phyloP scores from a whole-genome alignment of 306 rosid genomes.

The Dalbergia oliveri region DNA sequence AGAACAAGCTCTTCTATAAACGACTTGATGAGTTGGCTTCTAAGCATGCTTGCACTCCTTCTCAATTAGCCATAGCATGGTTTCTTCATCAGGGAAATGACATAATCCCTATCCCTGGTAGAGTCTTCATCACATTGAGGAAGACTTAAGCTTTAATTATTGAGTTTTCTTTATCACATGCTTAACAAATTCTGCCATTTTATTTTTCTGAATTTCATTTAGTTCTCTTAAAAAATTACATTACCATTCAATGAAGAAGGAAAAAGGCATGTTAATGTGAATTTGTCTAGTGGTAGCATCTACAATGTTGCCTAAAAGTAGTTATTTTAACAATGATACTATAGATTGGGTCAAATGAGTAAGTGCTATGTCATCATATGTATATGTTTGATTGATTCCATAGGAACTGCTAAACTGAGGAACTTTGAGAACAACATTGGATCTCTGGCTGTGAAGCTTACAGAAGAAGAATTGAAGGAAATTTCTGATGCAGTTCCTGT shows the following conservation, averaged over 20 bases:
- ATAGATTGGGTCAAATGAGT: constrained; percentile 20
- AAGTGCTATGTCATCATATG: constrained; percentile 19
- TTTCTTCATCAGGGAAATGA: constrained; percentile 73
- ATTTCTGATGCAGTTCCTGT: constrained; percentile 69
- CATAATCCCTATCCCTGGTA: constrained; percentile 81
- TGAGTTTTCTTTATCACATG: constrained; percentile 22
- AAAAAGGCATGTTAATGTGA: neutral
- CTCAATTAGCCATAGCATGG: constrained; percentile 81
- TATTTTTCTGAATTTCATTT: neutral
- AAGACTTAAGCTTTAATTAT: constrained; percentile 11
- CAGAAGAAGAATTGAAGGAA: constrained; percentile 64
- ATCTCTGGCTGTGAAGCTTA: constrained; percentile 66
- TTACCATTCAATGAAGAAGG: neutral
- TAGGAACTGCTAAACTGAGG: constrained; percentile 70
- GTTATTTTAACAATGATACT: constrained; percentile 5
- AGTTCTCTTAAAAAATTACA: neutral
- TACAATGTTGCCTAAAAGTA: constrained; percentile 13
- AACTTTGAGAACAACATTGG: constrained; percentile 73
- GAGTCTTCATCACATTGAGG: constrained; percentile 8
- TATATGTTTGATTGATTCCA: constrained; percentile 34
- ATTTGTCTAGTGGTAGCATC: constrained; percentile 24
- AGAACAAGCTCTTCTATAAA: constrained; percentile 62
- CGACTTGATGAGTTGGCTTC: constrained; percentile 60
- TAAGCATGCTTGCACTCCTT: constrained; percentile 64
- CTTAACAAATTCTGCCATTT: constrained; percentile 21